Evolutionary conservation across 2,329 filamentous ascomycete genomes (phyloP), one percentile per base, ranked within the genome.

Genomic region (Coniella vitis): DNA sequence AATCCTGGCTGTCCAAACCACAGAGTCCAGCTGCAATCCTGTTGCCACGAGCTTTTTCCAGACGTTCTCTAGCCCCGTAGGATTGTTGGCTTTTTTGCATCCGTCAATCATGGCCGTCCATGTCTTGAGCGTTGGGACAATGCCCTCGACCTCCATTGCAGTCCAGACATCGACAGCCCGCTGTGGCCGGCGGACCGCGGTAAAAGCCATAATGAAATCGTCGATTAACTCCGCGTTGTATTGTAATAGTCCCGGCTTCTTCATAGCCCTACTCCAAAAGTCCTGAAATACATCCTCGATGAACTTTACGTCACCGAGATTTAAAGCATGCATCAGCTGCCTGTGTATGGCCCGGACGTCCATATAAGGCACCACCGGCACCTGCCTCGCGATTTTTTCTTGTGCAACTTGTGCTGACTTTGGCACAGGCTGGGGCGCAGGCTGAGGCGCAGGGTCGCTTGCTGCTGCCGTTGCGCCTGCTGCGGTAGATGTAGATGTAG

Each of bases 81-180:
- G 55, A 57, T 88, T 81, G 47, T 72, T 72, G 43, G 78, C 73
- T 43, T 71, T 73, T 59, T 76, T 78, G 65, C 83, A 88, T 1
- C 87, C 87, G 48, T 79, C 73, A 56, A 93, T 78, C 76, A 93
- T 85, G 38, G 78, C 69, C 35, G 81, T 84, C 78, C 86, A 93
- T 0, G 86, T 84, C 56, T 70, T 75, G 47, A 84, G 58, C 7
- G 74, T 81, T 13, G 86, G 83, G 48, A 68, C 63, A 25, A 84
- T 61, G 1, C 76, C 78, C 45, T 76, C 54, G 35, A 59, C 55
- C 29, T 61, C 55, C 71, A 77, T 77, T 38, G 67, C 48, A 29
- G 68, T 65, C 57, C 75, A 63, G 4, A 66, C 61, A 3, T 60
- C 57, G 32, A 64, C 55, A 14, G 65, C 60, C 10, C 58, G 55